These are phyloP conservation scores for Neonectria ditissima DNA, from an alignment of 2,329 filamentous ascomycete genomes.

Conservation along the genomic window DNA sequence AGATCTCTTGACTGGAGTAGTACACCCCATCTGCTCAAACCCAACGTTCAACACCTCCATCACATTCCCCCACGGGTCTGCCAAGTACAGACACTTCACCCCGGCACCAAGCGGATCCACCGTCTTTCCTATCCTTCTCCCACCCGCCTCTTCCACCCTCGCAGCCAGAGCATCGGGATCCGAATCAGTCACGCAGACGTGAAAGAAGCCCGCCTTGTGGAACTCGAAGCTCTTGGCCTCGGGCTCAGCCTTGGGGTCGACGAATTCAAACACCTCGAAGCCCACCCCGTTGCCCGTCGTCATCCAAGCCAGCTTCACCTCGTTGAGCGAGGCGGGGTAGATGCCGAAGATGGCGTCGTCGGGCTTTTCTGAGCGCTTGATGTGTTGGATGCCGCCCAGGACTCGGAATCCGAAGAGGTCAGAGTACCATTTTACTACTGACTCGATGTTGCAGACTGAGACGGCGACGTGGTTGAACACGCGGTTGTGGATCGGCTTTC, in stretches of 20 bases:
- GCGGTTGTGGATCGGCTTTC: slow-evolving; percentile 17
- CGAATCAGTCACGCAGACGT: slow-evolving; percentile 48
- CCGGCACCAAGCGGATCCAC: slow-evolving; percentile 19
- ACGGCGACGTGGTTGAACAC: slow-evolving; percentile 27
- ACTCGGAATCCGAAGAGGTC: slow-evolving; percentile 28
- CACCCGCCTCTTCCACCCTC: slow-evolving; percentile 43
- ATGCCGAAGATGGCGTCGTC: slow-evolving; percentile 47
- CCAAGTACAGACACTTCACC: slow-evolving; percentile 17
- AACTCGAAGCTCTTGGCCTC: slow-evolving; percentile 33
- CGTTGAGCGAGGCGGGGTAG: slow-evolving; percentile 44
- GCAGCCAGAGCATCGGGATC: slow-evolving; percentile 45
- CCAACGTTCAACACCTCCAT: slow-evolving; percentile 26
- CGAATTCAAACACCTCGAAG: slow-evolving; percentile 51
- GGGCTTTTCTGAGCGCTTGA: slow-evolving; percentile 34
- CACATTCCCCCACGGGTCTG: slow-evolving; percentile 24
- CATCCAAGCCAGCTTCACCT: slow-evolving; percentile 47
- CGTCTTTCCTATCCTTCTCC: slow-evolving; percentile 43
- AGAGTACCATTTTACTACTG: slow-evolving; percentile 25
- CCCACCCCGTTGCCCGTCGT: slow-evolving; percentile 48
- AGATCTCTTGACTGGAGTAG: neutral
- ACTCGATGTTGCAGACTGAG: slow-evolving; percentile 22
- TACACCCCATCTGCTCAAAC: slow-evolving; percentile 18
- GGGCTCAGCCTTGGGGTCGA: slow-evolving; percentile 37
- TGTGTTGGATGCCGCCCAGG: slow-evolving; percentile 19
- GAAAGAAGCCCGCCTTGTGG: slow-evolving; percentile 49